Base-by-base conservation (phyloP, 2,329 filamentous ascomycete species). In the Alternaria dauci region DNA sequence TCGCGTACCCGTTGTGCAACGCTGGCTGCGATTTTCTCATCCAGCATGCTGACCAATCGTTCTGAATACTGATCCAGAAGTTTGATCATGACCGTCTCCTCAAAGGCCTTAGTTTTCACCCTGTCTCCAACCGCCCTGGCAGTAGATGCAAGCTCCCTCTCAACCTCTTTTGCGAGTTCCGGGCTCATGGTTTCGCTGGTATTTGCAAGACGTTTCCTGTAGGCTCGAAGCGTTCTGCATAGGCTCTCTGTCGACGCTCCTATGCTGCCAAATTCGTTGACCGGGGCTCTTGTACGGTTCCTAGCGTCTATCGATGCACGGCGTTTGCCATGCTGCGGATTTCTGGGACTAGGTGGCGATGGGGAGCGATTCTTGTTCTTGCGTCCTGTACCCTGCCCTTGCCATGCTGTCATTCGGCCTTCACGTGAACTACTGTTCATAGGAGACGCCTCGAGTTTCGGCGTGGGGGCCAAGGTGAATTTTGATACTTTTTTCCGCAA, bases 21-120 rank as follows among this genome's bases (percentile, higher is more conserved):
- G 12, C 75, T 77, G 28, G 74, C 78, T 25, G 77, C 76, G 43
- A 93, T 83, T 75, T 90, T 91, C 76, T 92, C 88, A 65, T 93
- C 90, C 44, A 94, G 82, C 77, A 93, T 83, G 46, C 83, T 87
- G 6, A 92, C 87, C 48, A 94, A 80, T 61, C 88, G 84, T 71
- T 92, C 89, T 2, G 89, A 91, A 71, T 93, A 93, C 77, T 92
- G 87, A 67, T 93, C 91, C 8, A 94, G 80, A 44, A 93, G 79
- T 51, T 88, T 89, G 41, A 76, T 73, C 74, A 83, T 78, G 6
- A 74, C 74, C 2, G 71, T 75, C 65, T 83, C 81, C 55, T 82
- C 79, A n/a, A 82, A 60, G 6, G 69, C 69, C 36, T 77, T 80
- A 12, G 73, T 72, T 44, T 80, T 79, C 30, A 74, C 78, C 55